Evolutionary conservation across 805 yeast genomes (phyloP).

Genomic region (Hagleromyces aurorensis): DNA sequence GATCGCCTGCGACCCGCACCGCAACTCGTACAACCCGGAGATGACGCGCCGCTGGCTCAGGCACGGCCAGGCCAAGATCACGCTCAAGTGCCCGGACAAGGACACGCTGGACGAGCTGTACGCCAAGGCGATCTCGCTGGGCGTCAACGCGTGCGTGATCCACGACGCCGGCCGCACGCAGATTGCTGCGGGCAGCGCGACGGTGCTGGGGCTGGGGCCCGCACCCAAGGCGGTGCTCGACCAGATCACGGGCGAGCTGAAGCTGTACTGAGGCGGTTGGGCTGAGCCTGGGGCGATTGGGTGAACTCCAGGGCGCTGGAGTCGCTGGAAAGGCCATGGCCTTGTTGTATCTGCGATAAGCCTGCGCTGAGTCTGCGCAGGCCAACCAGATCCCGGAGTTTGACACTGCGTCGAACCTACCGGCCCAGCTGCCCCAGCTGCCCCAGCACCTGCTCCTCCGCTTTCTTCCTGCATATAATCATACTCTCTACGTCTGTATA

Average conservation of each 20-base stretch:
- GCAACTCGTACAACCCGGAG: constrained; percentile 48
- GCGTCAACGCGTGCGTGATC: constrained; percentile 70
- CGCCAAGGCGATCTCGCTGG: constrained; percentile 72
- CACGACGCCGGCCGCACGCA: constrained; percentile 98
- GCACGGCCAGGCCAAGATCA: constrained; percentile 89
- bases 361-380: no score
- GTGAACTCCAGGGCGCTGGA: no score
- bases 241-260: constrained; percentile 70
- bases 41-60: constrained; percentile 69
- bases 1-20: constrained; percentile 44
- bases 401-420: no score
- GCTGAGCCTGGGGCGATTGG: no score
- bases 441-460: no score
- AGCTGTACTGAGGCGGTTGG: constrained; percentile 65
- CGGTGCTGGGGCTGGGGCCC: constrained; percentile 96
- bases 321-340: no score
- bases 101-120: constrained; percentile 68
- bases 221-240: constrained; percentile 81
- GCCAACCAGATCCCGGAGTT: no score
- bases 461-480: no score
- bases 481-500: no score
- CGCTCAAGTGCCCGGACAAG: constrained; percentile 62
- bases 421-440: no score
- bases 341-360: no score
- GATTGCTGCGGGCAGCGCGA: constrained; percentile 91